A percentile compares a stretch with the other conserved stretches of the same genome.
Evolutionary conservation across 345 rosid species (phyloP).

Genomic region (Clarkia xantiana): DNA sequence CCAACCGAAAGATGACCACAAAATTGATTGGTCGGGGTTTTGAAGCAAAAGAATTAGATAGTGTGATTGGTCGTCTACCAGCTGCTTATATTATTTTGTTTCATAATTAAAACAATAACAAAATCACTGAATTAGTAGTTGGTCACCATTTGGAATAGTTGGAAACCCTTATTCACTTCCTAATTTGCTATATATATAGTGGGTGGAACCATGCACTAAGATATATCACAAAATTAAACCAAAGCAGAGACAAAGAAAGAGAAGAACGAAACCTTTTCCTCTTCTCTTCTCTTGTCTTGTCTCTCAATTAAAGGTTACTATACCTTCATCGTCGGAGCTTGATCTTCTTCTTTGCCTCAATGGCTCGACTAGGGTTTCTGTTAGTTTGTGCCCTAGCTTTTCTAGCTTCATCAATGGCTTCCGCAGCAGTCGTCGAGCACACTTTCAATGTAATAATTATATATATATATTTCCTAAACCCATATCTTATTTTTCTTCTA

Average conservation of each 20-base stretch:
- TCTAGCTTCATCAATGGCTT: neutral
- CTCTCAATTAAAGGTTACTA: neutral
- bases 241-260: neutral
- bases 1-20: too few relatives aligned
- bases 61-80: neutral
- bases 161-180: neutral
- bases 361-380: slow-evolving; percentile 3
- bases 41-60: slow-evolving; percentile 1
- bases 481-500: neutral
- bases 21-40: neutral
- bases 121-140: too few relatives aligned
- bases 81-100: neutral
- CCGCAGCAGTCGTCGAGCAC: slow-evolving; percentile 14
- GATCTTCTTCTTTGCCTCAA: neutral
- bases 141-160: neutral
- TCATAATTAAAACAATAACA: neutral
- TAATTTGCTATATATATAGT: neutral
- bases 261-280: neutral
- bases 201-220: neutral
- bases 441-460: slow-evolving; percentile 13
- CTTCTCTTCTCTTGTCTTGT: neutral
- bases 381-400: slow-evolving; percentile 3
- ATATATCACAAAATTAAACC: neutral
- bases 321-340: neutral
- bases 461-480: neutral